A percentile compares a stretch with the other conserved stretches of the same genome.
phyloP scores from a whole-genome alignment of 306 rosid species.

The Arachis hypogaea region DNA sequence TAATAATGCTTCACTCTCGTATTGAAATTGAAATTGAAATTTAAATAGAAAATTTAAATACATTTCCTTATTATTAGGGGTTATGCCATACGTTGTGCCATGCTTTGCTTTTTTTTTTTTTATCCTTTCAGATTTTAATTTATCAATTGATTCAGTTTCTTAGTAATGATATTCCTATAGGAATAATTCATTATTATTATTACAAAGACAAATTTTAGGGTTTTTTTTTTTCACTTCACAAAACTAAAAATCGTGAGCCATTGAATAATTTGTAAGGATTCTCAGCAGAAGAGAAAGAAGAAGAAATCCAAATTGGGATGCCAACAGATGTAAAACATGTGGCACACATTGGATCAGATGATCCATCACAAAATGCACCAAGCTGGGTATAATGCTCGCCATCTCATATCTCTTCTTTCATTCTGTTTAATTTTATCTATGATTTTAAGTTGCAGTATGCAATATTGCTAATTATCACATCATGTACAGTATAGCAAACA shows the following conservation, averaged over 20 bases:
- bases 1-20: not conserved
- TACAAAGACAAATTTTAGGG: not conserved
- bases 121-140: not conserved
- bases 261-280: not conserved
- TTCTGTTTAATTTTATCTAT: not conserved
- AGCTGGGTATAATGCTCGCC: constrained; percentile 45
- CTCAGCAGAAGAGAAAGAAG: constrained; percentile 76
- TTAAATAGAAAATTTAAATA: not conserved
- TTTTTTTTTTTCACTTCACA: not conserved
- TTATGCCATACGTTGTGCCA: not conserved
- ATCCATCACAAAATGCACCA: constrained; percentile 50
- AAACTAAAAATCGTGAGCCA: not conserved
- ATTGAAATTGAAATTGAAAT: constrained; percentile 1
- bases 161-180: no score
- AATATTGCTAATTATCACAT: no score
- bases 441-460: no score
- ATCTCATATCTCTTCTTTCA: not conserved
- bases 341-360: constrained; percentile 60
- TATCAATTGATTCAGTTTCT: not conserved
- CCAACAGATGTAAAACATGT: constrained; percentile 80
- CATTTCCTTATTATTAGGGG: not conserved
- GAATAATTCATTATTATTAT: not conserved
- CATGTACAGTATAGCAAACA: no score
- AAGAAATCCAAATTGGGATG: constrained; percentile 75
- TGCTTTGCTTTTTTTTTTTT: not conserved